Percentiles rank a stretch among this genome's conserved stretches.
phyloP scores from a whole-genome alignment of 805 yeast genomes.

The Blastobotrys attinorum region DNA sequence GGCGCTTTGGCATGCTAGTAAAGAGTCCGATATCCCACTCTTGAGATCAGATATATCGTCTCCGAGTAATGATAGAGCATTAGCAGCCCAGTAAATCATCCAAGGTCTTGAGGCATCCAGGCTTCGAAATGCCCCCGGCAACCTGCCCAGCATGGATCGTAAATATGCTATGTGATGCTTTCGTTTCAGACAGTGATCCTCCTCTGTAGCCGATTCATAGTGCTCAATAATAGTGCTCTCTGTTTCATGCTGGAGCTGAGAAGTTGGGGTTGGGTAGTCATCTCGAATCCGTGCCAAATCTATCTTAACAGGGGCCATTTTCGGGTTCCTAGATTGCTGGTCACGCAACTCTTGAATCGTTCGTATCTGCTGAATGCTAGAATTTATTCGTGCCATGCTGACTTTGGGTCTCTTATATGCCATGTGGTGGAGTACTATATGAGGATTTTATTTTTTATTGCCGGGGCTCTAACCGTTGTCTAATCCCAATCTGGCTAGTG shows the following conservation, averaged over 20 bases:
- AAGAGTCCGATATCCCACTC: conserved; percentile 14
- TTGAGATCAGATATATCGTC: conserved; percentile 17
- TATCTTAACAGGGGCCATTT: neutral
- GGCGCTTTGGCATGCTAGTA: conserved; percentile 26
- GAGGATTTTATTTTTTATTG: no score
- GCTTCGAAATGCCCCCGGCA: conserved; percentile 44
- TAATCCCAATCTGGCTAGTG: no score
- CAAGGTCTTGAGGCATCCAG: conserved; percentile 91
- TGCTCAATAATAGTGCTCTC: conserved; percentile 9
- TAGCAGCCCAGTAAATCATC: conserved; percentile 79
- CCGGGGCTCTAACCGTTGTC: no score
- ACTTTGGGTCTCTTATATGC: neutral
- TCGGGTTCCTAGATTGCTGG: neutral
- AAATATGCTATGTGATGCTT: conserved; percentile 39
- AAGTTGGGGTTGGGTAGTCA: conserved; percentile 3
- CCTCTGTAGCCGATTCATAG: conserved; percentile 1
- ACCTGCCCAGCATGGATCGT: conserved; percentile 32
- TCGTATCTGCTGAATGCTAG: neutral
- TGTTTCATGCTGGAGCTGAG: conserved; percentile 21
- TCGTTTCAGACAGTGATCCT: conserved; percentile 1
- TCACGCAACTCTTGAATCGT: neutral
- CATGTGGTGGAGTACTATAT: no score
- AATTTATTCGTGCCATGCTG: neutral
- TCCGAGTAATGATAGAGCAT: conserved; percentile 41
- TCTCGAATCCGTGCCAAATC: conserved; percentile 4